A percentile compares a stretch with the other conserved stretches of the same genome.
These are phyloP conservation scores for Thalassiosira livingstoniorum DNA, from an alignment of 352 stramenopile genomes.

Conservation along the genomic window DNA sequence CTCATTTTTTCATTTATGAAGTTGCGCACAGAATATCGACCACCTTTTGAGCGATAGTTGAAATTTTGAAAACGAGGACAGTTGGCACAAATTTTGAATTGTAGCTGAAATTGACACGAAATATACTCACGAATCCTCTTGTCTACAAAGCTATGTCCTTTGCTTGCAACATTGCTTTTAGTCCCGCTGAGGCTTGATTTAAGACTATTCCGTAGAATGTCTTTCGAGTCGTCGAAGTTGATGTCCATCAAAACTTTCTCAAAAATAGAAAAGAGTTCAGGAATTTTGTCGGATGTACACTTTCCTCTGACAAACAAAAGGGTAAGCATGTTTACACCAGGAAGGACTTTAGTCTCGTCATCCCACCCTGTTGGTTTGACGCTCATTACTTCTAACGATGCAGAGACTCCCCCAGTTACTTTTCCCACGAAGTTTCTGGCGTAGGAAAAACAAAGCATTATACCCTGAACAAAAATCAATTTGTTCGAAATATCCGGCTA, in stretches of 20 bases:
- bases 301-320: slow-evolving; percentile 79
- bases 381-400: slow-evolving; percentile 54
- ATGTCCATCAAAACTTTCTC: slow-evolving; percentile 66
- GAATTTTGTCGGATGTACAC: slow-evolving; percentile 67
- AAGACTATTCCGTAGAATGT: slow-evolving; percentile 54
- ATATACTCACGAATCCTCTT: slow-evolving; percentile 64
- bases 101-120: slow-evolving; percentile 52
- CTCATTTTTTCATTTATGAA: slow-evolving; percentile 79
- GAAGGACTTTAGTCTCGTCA: slow-evolving; percentile 60
- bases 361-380: slow-evolving; percentile 57
- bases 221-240: slow-evolving; percentile 48
- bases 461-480: background rate
- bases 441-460: background rate
- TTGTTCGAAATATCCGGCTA: no score
- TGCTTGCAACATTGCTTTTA: slow-evolving; percentile 62
- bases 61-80: no score
- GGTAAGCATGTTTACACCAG: slow-evolving; percentile 69
- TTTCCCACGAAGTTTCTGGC: slow-evolving; percentile 67
- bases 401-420: slow-evolving; percentile 79
- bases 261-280: slow-evolving; percentile 81
- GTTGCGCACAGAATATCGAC: slow-evolving; percentile 57
- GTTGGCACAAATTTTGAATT: slow-evolving; percentile 58
- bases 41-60: no score
- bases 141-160: slow-evolving; percentile 65
- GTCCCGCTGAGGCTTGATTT: slow-evolving; percentile 63